phyloP scores from a whole-genome alignment of 306 rosid species.

The Dalbergia cochinchinensis region DNA sequence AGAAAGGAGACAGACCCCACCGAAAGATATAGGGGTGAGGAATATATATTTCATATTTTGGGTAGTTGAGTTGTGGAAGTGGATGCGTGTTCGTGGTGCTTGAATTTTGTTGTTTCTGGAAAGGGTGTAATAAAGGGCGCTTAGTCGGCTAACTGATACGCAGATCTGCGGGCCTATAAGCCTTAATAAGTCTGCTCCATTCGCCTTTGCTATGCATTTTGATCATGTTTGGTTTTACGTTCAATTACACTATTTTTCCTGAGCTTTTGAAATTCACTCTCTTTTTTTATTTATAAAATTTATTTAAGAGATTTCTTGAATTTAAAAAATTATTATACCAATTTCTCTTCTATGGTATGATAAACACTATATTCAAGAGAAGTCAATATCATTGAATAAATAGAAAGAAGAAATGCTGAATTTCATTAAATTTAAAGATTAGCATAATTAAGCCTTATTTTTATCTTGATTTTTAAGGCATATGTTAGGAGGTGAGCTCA shows the following conservation, averaged over 20 bases:
- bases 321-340: too few species aligned
- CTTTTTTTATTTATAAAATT: too few species aligned
- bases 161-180: background rate
- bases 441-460: too few species aligned
- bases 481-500: too few species aligned
- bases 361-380: too few species aligned
- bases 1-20: conserved; percentile 50
- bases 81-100: conserved; percentile 29
- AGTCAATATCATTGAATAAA: too few species aligned
- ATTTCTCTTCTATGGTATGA: too few species aligned
- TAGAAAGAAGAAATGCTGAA: too few species aligned
- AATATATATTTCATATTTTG: conserved; percentile 1
- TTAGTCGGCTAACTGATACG: background rate
- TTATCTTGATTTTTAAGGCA: background rate
- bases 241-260: too few species aligned
- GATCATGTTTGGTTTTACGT: background rate
- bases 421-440: too few species aligned
- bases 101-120: conserved; percentile 9
- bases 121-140: background rate
- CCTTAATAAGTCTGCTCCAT: background rate
- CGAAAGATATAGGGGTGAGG: conserved; percentile 11
- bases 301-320: too few species aligned
- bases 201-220: background rate
- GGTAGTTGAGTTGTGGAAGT: conserved; percentile 27
- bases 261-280: too few species aligned